Evolutionary conservation across 768 basidiomycete genomes (phyloP).

Genomic region (Mycena epipterygia): DNA sequence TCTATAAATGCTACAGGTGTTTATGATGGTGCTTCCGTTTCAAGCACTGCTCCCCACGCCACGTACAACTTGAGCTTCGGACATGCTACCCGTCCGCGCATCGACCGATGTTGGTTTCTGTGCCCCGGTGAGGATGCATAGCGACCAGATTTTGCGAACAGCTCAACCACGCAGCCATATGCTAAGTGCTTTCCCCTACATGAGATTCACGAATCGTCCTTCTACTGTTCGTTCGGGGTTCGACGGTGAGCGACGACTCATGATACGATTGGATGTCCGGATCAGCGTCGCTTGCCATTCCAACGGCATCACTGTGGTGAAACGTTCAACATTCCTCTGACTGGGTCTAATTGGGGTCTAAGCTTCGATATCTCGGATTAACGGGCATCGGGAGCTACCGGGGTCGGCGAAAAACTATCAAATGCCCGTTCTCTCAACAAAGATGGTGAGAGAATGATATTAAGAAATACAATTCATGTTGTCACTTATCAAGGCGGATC

Average conservation of each 20-base stretch:
- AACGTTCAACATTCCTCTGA: neutral
- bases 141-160: neutral
- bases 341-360: neutral
- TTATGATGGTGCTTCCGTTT: neutral
- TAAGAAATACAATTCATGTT: neutral
- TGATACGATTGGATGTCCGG: neutral
- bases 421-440: neutral
- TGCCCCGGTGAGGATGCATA: neutral
- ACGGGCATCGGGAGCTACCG: neutral
- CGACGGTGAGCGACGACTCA: no score
- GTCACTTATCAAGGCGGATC: neutral
- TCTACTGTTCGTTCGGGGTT: no score
- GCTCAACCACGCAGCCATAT: neutral
- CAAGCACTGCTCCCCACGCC: neutral
- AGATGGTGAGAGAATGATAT: slow-evolving; percentile 9
- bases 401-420: neutral
- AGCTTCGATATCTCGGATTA: neutral
- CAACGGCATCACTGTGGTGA: neutral
- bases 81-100: neutral
- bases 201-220: no score
- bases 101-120: neutral
- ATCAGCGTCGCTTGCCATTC: slow-evolving; percentile 11
- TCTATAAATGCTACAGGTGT: slow-evolving; percentile 6
- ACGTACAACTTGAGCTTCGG: neutral
- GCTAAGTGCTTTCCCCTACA: slow-evolving; percentile 7